Percentiles rank a stretch among this genome's conserved stretches.
phyloP scores from a whole-genome alignment of 192 early-diverging fungal genomes.

The Physocladia obscura region DNA sequence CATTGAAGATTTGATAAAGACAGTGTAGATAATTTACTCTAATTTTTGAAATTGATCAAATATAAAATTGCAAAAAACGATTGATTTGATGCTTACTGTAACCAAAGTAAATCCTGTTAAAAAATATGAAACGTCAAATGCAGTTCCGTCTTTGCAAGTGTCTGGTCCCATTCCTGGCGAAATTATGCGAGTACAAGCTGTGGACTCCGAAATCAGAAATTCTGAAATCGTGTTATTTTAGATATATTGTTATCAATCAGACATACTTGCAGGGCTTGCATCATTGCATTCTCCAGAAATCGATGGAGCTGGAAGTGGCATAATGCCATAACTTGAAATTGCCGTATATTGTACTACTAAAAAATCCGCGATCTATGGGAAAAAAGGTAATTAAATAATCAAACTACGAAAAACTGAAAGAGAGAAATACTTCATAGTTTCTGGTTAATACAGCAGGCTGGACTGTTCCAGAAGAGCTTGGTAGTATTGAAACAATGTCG shows the following conservation, averaged over 20 bases:
- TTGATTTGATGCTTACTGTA: not conserved
- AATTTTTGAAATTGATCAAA: too few species aligned
- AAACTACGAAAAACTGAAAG: too few species aligned
- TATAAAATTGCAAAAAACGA: not conserved
- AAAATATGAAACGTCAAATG: constrained; percentile 26
- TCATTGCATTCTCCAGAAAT: constrained; percentile 22
- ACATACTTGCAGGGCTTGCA: constrained; percentile 23
- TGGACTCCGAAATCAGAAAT: constrained; percentile 9
- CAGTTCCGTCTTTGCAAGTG: constrained; percentile 1
- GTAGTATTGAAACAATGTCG: not conserved
- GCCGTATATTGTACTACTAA: not conserved
- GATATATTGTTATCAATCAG: not conserved
- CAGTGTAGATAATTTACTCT: not conserved
- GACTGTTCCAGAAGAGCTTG: constrained; percentile 3
- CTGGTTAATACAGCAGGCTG: not conserved
- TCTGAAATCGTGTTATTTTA: not conserved
- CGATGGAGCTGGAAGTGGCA: constrained; percentile 12
- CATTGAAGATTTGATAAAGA: not conserved
- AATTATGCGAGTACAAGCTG: not conserved
- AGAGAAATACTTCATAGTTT: constrained; percentile 18
- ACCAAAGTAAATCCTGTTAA: constrained; percentile 12
- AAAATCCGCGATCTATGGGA: not conserved
- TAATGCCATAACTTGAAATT: not conserved
- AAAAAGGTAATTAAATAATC: not conserved
- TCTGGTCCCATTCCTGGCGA: constrained; percentile 1